Evolutionary conservation across 176 grass and related monocot species (phyloP).

Genomic region (Paspalum vaginatum): DNA sequence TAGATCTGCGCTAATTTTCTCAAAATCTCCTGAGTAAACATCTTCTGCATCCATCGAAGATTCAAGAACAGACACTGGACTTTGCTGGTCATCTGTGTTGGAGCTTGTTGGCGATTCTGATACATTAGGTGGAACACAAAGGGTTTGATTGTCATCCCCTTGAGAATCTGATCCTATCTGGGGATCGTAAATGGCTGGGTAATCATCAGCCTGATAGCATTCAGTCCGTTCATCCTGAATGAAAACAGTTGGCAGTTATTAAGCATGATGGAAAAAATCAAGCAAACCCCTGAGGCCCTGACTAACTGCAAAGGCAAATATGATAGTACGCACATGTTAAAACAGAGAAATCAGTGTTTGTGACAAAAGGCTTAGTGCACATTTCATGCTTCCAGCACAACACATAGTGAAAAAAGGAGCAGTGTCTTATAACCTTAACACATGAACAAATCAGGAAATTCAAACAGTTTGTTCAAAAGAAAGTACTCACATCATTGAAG

Average conservation of each 20-base stretch:
- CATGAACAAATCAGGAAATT: not conserved
- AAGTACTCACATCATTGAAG: conserved; percentile 1
- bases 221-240: conserved; percentile 38
- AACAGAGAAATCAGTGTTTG: not conserved
- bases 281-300: not conserved
- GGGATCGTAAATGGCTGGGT: not conserved
- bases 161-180: conserved; percentile 29
- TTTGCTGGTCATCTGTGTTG: conserved; percentile 71
- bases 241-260: conserved; percentile 24
- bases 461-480: not conserved
- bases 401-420: not conserved
- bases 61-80: conserved; percentile 92
- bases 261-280: conserved; percentile 28
- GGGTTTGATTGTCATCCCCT: conserved; percentile 34
- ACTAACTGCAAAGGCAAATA: conserved; percentile 11
- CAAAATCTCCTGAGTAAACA: conserved; percentile 81
- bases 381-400: conserved; percentile 6
- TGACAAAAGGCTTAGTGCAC: not conserved
- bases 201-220: conserved; percentile 38
- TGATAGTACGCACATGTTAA: not conserved
- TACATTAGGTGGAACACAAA: conserved; percentile 31
- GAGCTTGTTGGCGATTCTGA: conserved; percentile 42
- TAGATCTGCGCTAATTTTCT: conserved; percentile 94
- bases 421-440: not conserved
- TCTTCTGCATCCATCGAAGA: conserved; percentile 69